These are phyloP conservation scores for Fusarium pseudonygamai DNA, from an alignment of 2,329 filamentous ascomycete species.

Conservation along the genomic window DNA sequence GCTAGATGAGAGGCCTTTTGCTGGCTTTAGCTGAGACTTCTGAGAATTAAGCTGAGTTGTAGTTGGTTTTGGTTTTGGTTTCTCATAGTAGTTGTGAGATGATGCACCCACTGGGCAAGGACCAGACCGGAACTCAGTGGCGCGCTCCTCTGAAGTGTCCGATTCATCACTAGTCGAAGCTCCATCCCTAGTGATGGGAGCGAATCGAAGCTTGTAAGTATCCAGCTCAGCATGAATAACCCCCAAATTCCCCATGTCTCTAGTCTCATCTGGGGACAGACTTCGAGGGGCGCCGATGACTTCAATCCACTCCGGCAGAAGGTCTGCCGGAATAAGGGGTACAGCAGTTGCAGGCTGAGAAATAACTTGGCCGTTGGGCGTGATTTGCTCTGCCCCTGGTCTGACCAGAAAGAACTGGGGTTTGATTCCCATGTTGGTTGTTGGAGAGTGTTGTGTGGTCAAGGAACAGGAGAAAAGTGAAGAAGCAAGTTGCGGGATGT, in stretches of 20 bases:
- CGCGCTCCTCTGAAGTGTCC: not conserved
- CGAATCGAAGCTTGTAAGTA: slow-evolving; percentile 32
- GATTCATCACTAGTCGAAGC: not conserved
- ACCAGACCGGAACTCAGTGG: not conserved
- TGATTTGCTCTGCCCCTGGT: slow-evolving; percentile 44
- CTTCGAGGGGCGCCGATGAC: slow-evolving; percentile 56
- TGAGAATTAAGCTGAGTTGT: not conserved
- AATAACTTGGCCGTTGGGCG: slow-evolving; percentile 32
- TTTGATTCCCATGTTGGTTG: slow-evolving; percentile 29
- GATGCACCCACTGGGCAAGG: not conserved
- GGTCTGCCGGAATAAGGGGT: slow-evolving; percentile 64
- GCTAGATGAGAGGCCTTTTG: slow-evolving; percentile 28
- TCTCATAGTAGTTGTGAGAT: not conserved
- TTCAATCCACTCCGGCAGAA: slow-evolving; percentile 59
- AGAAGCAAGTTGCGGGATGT: not conserved
- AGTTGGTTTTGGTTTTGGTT: not conserved
- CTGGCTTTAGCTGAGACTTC: not conserved
- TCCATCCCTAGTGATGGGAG: not conserved
- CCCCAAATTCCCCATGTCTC: slow-evolving; percentile 53
- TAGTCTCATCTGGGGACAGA: slow-evolving; percentile 51
- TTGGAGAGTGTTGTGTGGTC: not conserved
- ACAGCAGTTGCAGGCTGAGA: slow-evolving; percentile 52
- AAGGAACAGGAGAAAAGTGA: not conserved
- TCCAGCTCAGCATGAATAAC: slow-evolving; percentile 32
- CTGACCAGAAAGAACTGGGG: slow-evolving; percentile 56